These are phyloP conservation scores for Fusarium abutilonis DNA, from an alignment of 2,329 filamentous ascomycete genomes.

Conservation along the genomic window DNA sequence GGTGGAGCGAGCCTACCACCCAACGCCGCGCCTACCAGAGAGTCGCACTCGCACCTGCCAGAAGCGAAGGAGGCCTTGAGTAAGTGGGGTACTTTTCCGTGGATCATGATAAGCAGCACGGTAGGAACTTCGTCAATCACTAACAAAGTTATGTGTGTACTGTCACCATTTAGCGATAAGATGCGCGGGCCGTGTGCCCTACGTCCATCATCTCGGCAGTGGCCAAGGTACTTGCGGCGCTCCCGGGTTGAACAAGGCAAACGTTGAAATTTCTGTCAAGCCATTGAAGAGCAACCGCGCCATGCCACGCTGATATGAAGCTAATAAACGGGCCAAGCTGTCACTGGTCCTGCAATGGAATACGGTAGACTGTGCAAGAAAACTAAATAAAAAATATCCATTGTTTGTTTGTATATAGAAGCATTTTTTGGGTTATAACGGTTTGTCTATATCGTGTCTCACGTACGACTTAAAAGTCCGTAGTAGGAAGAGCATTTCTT, in stretches of 20 bases:
- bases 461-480: neutral
- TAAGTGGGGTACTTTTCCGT: conserved; percentile 29
- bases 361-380: conserved; percentile 25
- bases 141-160: conserved; percentile 21
- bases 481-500: conserved; percentile 2
- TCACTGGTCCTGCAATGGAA: conserved; percentile 15
- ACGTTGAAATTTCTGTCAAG: conserved; percentile 39
- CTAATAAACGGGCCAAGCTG: conserved; percentile 29
- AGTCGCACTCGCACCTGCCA: conserved; percentile 20
- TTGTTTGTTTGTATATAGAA: neutral
- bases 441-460: conserved; percentile 24
- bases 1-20: conserved; percentile 42
- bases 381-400: neutral
- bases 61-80: conserved; percentile 7
- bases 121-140: conserved; percentile 8
- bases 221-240: conserved; percentile 38
- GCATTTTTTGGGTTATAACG: conserved; percentile 11
- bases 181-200: conserved; percentile 30
- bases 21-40: conserved; percentile 6
- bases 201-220: conserved; percentile 34
- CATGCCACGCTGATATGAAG: conserved; percentile 30
- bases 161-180: conserved; percentile 15
- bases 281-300: neutral
- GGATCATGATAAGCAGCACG: conserved; percentile 23
- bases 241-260: conserved; percentile 25